Percentiles rank a stretch among this genome's conserved stretches.
Conservation (phyloP, 2,329 filamentous ascomycete genomes). For the Hirsutella thompsonii region DNA sequence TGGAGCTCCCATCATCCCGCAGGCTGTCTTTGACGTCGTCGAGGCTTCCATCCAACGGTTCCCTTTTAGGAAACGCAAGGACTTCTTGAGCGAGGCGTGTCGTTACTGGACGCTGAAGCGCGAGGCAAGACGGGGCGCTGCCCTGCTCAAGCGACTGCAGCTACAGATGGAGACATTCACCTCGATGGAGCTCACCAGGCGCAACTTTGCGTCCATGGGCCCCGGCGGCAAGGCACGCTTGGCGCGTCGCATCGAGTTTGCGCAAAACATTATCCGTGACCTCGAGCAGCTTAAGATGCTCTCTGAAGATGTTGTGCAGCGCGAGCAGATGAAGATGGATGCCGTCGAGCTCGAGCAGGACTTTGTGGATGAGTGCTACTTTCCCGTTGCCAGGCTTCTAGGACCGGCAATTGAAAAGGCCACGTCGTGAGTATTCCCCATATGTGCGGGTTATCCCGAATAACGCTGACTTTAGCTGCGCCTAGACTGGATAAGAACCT, state of each 20-base stretch:
- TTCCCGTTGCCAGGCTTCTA: conserved; percentile 69
- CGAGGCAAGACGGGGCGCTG: conserved; percentile 81
- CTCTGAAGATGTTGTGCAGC: conserved; percentile 56
- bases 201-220: conserved; percentile 94
- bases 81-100: conserved; percentile 85
- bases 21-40: conserved; percentile 75
- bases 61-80: conserved; percentile 68
- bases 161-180: conserved; percentile 93
- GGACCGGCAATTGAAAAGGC: conserved; percentile 70
- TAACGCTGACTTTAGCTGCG: background rate
- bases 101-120: conserved; percentile 97
- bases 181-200: conserved; percentile 90
- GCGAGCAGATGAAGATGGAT: conserved; percentile 67
- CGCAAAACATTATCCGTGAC: conserved; percentile 60
- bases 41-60: conserved; percentile 76
- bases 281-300: conserved; percentile 63
- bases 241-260: conserved; percentile 77
- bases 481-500: conserved; percentile 50
- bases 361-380: conserved; percentile 82
- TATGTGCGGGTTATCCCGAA: conserved; percentile 36
- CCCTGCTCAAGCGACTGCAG: conserved; percentile 83
- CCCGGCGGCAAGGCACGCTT: conserved; percentile 67
- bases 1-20: conserved; percentile 86
- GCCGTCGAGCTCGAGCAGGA: conserved; percentile 63
- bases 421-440: no score